These are phyloP conservation scores for Nemania sp. DNA, from an alignment of 2,329 filamentous ascomycete species.

Conservation along the genomic window DNA sequence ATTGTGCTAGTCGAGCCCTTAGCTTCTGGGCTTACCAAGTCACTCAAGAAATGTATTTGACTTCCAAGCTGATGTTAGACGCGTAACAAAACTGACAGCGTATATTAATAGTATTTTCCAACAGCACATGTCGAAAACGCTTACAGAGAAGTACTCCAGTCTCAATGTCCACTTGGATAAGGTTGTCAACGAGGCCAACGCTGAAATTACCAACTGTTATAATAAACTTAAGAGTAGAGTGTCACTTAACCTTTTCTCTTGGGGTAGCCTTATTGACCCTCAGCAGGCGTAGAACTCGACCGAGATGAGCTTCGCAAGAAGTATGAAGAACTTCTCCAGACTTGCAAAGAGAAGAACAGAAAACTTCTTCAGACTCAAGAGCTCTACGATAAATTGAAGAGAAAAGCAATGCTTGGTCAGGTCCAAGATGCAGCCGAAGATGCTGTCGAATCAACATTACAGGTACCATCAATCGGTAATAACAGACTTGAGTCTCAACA, in stretches of 20 bases:
- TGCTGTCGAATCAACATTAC: conserved; percentile 58
- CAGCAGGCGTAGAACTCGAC: conserved; percentile 66
- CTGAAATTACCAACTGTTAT: conserved; percentile 75
- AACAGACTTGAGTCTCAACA: conserved; percentile 30
- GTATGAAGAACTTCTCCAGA: conserved; percentile 76
- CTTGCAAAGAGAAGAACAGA: conserved; percentile 76
- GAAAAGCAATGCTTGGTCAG: conserved; percentile 65
- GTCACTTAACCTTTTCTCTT: not conserved
- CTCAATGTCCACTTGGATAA: conserved; percentile 78
- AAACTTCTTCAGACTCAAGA: conserved; percentile 77
- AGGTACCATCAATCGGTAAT: conserved; percentile 44
- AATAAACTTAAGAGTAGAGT: conserved; percentile 71
- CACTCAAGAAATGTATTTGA: conserved; percentile 81
- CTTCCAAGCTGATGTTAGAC: not conserved
- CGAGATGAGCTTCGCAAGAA: conserved; percentile 74
- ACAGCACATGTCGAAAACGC: conserved; percentile 76
- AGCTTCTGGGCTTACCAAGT: conserved; percentile 90
- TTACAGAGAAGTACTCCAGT: conserved; percentile 77
- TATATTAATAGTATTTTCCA: conserved; percentile 77
- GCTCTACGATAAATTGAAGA: conserved; percentile 70
- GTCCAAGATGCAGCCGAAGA: conserved; percentile 67
- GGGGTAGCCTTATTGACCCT: conserved; percentile 21
- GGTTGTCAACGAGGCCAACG: conserved; percentile 79
- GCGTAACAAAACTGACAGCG: conserved; percentile 13
- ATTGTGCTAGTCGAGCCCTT: conserved; percentile 83